Percentiles rank a stretch among this genome's conserved stretches.
Conservation (phyloP, 2,329 filamentous ascomycete species). For the Akanthomyces dipterigenus region DNA sequence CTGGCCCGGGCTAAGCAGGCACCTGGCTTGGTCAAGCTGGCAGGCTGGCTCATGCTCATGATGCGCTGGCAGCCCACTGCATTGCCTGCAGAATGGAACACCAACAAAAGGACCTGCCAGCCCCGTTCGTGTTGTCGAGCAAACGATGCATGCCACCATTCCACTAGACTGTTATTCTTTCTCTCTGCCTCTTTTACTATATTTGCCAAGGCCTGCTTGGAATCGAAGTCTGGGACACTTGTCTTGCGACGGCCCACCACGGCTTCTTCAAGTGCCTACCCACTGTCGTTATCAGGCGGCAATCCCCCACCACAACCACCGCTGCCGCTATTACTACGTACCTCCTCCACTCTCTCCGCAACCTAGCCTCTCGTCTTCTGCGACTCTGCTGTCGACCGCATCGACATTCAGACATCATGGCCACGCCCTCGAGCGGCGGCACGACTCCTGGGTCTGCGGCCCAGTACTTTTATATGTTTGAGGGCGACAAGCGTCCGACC, state of each 20-base stretch:
- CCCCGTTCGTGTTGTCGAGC: neutral
- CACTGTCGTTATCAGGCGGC: slow-evolving; percentile 1
- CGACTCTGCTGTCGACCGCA: slow-evolving; percentile 5
- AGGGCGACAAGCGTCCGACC: slow-evolving; percentile 60
- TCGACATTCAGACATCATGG: slow-evolving; percentile 17
- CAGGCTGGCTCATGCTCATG: neutral
- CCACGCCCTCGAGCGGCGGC: slow-evolving; percentile 18
- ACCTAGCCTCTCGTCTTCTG: neutral
- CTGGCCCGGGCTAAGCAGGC: slow-evolving; percentile 2
- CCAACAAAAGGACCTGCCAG: neutral
- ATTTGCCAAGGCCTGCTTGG: neutral
- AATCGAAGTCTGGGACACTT: neutral
- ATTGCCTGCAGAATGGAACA: neutral
- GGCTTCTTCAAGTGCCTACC: neutral
- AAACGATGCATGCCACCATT: neutral
- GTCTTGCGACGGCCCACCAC: neutral
- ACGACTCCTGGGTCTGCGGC: slow-evolving; percentile 16
- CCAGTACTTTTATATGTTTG: slow-evolving; percentile 62
- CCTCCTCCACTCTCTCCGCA: slow-evolving; percentile 11
- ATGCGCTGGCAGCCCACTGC: slow-evolving; percentile 11
- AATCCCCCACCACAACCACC: slow-evolving; percentile 1
- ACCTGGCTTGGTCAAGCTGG: neutral
- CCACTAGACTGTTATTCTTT: neutral
- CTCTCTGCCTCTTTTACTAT: neutral
- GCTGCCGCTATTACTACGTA: neutral